Evolutionary conservation across 495 filamentous ascomycete species (phyloP), one percentile per base, ranked within the genome.

Genomic region (Parachaetomium inaequale): DNA sequence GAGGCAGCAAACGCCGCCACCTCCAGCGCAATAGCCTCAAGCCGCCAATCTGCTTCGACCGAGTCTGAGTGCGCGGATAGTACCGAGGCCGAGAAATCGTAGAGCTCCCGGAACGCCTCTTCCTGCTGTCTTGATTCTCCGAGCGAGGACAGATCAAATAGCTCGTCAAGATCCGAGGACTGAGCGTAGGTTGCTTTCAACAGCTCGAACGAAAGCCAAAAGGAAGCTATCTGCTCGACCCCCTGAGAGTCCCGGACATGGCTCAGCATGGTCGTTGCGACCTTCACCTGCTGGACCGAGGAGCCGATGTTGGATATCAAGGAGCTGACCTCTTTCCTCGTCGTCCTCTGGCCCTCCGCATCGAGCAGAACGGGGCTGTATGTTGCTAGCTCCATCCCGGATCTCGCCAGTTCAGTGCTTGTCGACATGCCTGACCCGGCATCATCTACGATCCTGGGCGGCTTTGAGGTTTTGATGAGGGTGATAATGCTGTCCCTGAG

Each of bases 201-300:
- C 8, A 94, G 78, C 45, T 88, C 85, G 58, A 92, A 82, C 1
- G 88, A 81, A 11, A 98, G 78, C 95, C 95, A 98, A 68, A 93
- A 85, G 14, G 86, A 87, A 17, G 91, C 84, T 36, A 94, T 65
- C 46, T 83, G 78, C 12, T 82, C 78, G 19, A 79, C 72, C 5
- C 84, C 84, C 11, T 81, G 76, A 11, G 79, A 77, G 52, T 79
- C 76, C 58, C 83, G 79, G 28, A 88, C 71, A 36, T 84, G 80
- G 25, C 81, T 81, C 32, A 89, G 76, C 68, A 91, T 81, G 3
- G 82, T 75, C 19, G 81, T 74, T 21, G 85, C 86, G 23, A 86
- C 66, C 42, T 67, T 76, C 10, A 75, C 62, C 50, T 78, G 80
- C 47, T 77, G 76, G 17, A 74, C 57, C 11, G 71, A 58, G 17